Base-by-base conservation (phyloP, 139 green algal genomes). In the Deuterostichococcus epilithicus region DNA sequence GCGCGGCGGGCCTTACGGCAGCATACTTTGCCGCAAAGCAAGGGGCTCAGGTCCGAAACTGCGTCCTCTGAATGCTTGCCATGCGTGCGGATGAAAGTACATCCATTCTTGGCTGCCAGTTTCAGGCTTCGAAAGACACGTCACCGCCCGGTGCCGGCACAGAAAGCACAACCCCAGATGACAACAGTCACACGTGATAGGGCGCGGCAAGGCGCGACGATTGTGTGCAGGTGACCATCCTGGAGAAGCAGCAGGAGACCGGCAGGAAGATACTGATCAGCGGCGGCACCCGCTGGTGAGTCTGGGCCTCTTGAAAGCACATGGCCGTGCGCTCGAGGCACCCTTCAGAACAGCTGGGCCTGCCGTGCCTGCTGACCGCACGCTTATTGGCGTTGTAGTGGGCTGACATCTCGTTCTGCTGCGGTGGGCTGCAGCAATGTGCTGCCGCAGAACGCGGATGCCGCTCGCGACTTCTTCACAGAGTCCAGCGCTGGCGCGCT, bases 221-320 rank as follows among this genome's bases (percentile, higher is more conserved):
- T 63, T 26, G 34, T 22, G 6, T 34, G 23, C 81, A 90, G 80
- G 92, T 97, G 5, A 88, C 79, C n/a, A 84, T 97, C 0, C 73
- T 97, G 33, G 93, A 97, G 78, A 87, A 90, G 28, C 97, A 82
- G 1, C 59, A 65, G 1, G 89, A 97, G 82, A 73, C 82, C 5
- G 94, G 94, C 34, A 96, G 92, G 80, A 97, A 98, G 74, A 93
- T 97, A 58, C 84, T 97, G 4, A 93, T 97, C 78, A 90, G 78
- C 35, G 94, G 94, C 0, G 93, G 94, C 32, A 89, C 87, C 0
- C 78, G 94, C 18, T 98, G 90, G 81, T 85, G 75, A 67, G 82
- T 32, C 44, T 67, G 6, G 47, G 36, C 33, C 32, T 13, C 18
- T 30, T 8, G 5, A 52, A 32, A 5, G 68, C 20, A 34, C 23